These are phyloP conservation scores for Acanthamoeba triangularis DNA, from an alignment of 208 protist species.

Conservation along the genomic window DNA sequence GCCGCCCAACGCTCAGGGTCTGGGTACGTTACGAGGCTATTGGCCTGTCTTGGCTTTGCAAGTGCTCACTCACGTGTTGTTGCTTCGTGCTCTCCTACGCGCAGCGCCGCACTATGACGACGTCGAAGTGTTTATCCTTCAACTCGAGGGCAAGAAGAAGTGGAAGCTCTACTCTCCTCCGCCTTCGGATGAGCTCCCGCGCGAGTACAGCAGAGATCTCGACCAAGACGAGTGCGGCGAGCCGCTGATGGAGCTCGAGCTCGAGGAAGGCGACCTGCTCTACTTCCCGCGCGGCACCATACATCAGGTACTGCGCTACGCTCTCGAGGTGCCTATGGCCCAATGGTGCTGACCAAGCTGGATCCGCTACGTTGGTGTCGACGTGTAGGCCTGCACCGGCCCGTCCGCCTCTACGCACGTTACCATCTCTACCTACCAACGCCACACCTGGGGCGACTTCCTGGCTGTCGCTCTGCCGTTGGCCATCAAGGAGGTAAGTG, in stretches of 20 bases:
- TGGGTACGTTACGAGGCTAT: slow-evolving; percentile 91
- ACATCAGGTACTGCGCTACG: slow-evolving; percentile 92
- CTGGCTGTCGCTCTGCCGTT: slow-evolving; percentile 82
- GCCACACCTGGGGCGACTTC: slow-evolving; percentile 87
- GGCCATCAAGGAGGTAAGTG: slow-evolving; percentile 72
- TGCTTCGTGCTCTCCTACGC: neutral
- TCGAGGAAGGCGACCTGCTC: slow-evolving; percentile 95
- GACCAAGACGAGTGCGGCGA: slow-evolving; percentile 91
- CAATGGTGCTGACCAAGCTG: neutral
- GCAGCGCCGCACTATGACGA: slow-evolving; percentile 97
- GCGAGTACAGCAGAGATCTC: slow-evolving; percentile 89
- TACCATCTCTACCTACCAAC: slow-evolving; percentile 95
- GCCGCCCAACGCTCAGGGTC: slow-evolving; percentile 90
- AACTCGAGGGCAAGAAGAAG: slow-evolving; percentile 95
- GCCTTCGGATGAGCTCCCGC: slow-evolving; percentile 87
- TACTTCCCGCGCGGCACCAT: slow-evolving; percentile 97
- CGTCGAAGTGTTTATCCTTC: slow-evolving; percentile 97
- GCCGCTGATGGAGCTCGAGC: slow-evolving; percentile 88
- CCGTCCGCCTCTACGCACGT: slow-evolving; percentile 94
- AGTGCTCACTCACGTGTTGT: neutral
- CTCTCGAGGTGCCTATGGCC: no score
- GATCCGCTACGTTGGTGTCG: neutral
- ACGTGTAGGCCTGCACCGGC: slow-evolving; percentile 53
- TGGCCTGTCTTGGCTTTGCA: neutral
- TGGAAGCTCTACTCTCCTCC: slow-evolving; percentile 95